Conservation (phyloP, 2,329 filamentous ascomycete genomes). For the Cordyceps cateniannulata region DNA sequence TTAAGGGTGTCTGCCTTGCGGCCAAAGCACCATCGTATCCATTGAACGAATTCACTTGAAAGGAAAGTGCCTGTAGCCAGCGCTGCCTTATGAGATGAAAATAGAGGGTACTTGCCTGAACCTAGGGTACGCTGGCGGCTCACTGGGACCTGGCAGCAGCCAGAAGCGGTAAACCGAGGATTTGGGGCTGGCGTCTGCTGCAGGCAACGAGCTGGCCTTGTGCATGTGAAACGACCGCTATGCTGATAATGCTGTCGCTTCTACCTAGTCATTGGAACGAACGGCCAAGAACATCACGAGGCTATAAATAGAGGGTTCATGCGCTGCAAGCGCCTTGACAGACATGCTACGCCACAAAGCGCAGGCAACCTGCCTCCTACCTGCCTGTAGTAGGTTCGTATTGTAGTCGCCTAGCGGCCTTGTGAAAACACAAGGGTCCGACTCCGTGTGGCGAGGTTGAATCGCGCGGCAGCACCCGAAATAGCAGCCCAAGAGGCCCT, state of each 20-base stretch:
- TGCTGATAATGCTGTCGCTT: background rate
- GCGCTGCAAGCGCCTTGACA: background rate
- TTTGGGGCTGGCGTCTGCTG: background rate
- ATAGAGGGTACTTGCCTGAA: too few relatives aligned
- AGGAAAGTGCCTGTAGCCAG: background rate
- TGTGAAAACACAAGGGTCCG: too few relatives aligned
- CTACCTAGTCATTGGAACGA: background rate
- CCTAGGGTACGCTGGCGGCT: background rate
- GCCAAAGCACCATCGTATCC: background rate
- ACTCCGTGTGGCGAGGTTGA: background rate
- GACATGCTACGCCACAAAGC: background rate
- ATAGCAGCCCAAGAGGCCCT: background rate
- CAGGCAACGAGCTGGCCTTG: background rate
- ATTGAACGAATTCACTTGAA: background rate
- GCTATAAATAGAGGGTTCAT: slow-evolving; percentile 5
- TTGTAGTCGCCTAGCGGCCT: background rate
- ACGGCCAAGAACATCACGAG: background rate
- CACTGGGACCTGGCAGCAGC: background rate
- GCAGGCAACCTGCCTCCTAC: too few relatives aligned
- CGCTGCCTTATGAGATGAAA: too few relatives aligned
- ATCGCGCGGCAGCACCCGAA: slow-evolving; percentile 8
- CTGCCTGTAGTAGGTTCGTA: too few relatives aligned
- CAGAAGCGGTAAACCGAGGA: background rate
- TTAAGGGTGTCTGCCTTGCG: background rate
- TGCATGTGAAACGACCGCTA: background rate